Conservation (phyloP, 352 stramenopile species). For the Globisporangium cylindrosporum region DNA sequence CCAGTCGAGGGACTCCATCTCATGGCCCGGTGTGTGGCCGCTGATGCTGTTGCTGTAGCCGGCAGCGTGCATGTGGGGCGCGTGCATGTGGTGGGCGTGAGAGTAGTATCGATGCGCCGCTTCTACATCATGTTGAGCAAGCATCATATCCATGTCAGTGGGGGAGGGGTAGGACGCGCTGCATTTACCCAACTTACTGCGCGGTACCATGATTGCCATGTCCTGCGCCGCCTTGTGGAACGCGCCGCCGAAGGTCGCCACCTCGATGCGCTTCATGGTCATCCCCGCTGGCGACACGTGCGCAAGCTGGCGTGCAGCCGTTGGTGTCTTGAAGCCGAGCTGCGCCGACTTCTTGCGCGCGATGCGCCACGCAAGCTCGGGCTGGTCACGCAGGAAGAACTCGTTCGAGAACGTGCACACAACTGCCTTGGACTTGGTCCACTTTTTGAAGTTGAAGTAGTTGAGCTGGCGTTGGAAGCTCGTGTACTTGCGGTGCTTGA, state of each 20-base stretch:
- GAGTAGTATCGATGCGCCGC: conserved; percentile 15
- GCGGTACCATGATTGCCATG: conserved; percentile 28
- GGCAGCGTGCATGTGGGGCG: conserved; percentile 13
- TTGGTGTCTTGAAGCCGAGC: conserved; percentile 10
- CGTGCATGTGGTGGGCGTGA: not conserved
- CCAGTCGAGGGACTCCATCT: conserved; percentile 63
- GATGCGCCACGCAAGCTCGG: conserved; percentile 57
- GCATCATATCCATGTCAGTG: conserved; percentile 44
- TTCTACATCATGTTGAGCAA: conserved; percentile 27
- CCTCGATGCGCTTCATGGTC: conserved; percentile 11
- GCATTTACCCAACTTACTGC: conserved; percentile 21
- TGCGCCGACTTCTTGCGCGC: conserved; percentile 60
- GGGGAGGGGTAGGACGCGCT: conserved; percentile 29
- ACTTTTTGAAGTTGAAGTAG: conserved; percentile 76
- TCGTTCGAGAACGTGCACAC: conserved; percentile 79
- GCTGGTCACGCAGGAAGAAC: conserved; percentile 58
- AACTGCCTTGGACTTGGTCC: conserved; percentile 73
- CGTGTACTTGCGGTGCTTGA: conserved; percentile 84
- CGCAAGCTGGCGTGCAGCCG: not conserved
- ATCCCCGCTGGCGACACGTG: conserved; percentile 2
- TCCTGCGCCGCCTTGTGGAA: conserved; percentile 12
- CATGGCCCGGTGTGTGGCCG: conserved; percentile 14
- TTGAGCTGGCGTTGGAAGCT: conserved; percentile 90
- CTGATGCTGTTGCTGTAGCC: not conserved
- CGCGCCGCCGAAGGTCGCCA: conserved; percentile 13